Evolutionary conservation across 108 stramenopile species (phyloP), one percentile per base, ranked within the genome.

Genomic region (Stephanodiscus triporus): DNA sequence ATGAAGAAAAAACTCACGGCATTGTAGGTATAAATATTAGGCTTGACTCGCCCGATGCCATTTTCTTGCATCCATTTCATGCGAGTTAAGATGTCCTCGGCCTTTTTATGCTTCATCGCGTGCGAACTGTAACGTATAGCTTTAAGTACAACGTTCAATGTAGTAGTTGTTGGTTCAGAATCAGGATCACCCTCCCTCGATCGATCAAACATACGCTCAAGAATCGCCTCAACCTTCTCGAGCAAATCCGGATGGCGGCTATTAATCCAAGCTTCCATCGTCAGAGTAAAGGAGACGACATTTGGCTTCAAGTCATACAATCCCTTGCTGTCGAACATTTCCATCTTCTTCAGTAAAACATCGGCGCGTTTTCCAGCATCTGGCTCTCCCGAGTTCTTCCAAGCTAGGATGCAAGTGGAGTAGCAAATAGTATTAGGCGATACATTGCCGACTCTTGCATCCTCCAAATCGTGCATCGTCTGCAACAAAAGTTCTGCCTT

Each of bases 361-460:
- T 82, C 66, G 6, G 87, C 90, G 29, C 81, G 68, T 2, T 66
- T 56, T 7, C 86, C 88, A 10, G 90, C 86, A 27, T 86, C 68
- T 17, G 61, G 72, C 6, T 71, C 63, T 17, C 75, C 73, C 10
- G 84, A 85, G 24, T 73, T 72, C 8, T 81, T 71, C 87, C 88
- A 89, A 34, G 91, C 89, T 14, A 84, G 60, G 64, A 93, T 93
- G 61, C 85, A 87, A 6, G 86, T 70, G 7, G 85, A 88, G 48
- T 86, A 93, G 9, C 85, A 78, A 38, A 89, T 51, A 54, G 88
- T 85, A 56, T 89, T 87, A 16, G 89, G 86, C 22, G 59, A 48
- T 38, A 87, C 53, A 63, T 72, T 76, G 14, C 84, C 20, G 20
- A 56, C 29, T 14, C 76, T 77, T 32, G 60, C 19, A 19, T 76